phyloP scores from a whole-genome alignment of 2,329 filamentous ascomycete genomes.

The Cladosporium halotolerans region DNA sequence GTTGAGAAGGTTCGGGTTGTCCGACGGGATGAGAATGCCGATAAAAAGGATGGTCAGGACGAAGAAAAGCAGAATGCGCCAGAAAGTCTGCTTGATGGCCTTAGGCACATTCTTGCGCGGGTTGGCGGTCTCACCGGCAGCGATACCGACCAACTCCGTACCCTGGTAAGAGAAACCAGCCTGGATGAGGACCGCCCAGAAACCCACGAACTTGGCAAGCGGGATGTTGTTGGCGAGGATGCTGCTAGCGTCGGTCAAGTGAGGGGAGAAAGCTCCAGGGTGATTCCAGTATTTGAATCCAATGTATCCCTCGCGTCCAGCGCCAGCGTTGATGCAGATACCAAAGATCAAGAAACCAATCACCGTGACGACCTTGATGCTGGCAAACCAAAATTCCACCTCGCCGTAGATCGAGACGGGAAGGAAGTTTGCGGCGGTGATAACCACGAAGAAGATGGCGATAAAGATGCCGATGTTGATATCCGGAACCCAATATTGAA shows the following conservation, averaged over 20 bases:
- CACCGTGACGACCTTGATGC: slow-evolving; percentile 47
- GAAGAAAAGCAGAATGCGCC: slow-evolving; percentile 33
- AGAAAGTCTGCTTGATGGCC: slow-evolving; percentile 33
- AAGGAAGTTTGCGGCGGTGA: slow-evolving; percentile 44
- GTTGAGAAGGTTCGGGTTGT: slow-evolving; percentile 33
- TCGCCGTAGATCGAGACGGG: slow-evolving; percentile 49
- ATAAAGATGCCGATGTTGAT: slow-evolving; percentile 38
- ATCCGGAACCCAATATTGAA: slow-evolving; percentile 34
- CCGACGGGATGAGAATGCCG: slow-evolving; percentile 30
- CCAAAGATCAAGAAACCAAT: slow-evolving; percentile 40
- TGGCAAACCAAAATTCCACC: slow-evolving; percentile 49
- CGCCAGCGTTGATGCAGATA: slow-evolving; percentile 36
- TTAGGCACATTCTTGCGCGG: slow-evolving; percentile 41
- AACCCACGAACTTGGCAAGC: slow-evolving; percentile 37
- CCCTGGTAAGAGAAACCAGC: slow-evolving; percentile 54
- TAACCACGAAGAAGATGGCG: slow-evolving; percentile 29
- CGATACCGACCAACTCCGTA: slow-evolving; percentile 49
- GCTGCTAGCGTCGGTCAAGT: slow-evolving; percentile 14
- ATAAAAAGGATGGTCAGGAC: slow-evolving; percentile 32
- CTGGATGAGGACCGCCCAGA: slow-evolving; percentile 52
- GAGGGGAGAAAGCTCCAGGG: slow-evolving; percentile 34
- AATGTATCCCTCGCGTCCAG: slow-evolving; percentile 50
- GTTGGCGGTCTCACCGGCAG: slow-evolving; percentile 47
- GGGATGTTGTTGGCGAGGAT: slow-evolving; percentile 22
- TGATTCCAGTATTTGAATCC: slow-evolving; percentile 49